Conservation (phyloP, 257 asterid genomes). For the Solanum sparsipilum region DNA sequence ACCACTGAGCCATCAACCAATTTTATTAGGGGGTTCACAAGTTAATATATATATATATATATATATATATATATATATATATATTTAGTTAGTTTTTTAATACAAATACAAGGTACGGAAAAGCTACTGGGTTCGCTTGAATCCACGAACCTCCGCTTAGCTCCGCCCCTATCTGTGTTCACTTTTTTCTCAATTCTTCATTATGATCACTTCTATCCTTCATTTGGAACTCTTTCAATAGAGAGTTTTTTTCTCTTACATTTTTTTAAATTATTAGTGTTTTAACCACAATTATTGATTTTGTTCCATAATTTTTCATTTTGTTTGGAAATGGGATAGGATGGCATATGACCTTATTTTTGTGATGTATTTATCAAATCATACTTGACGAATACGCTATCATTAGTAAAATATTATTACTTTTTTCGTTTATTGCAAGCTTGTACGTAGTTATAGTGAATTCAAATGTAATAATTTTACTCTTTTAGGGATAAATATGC, state of each 20-base stretch:
- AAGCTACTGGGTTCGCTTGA: not conserved
- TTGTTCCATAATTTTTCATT: not conserved
- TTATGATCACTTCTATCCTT: not conserved
- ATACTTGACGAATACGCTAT: not conserved
- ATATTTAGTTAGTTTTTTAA: no score
- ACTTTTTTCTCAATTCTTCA: not conserved
- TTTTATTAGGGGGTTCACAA: no score
- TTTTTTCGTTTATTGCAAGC: not conserved
- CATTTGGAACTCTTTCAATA: not conserved
- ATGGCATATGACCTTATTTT: not conserved
- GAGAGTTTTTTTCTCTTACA: not conserved
- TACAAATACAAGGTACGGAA: not conserved
- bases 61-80: no score
- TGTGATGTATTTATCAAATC: not conserved
- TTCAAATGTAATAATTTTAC: not conserved
- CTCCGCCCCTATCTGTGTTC: not conserved
- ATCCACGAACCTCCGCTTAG: not conserved
- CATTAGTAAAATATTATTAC: not conserved
- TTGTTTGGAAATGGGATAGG: not conserved
- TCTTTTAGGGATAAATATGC: not conserved
- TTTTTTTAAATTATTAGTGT: not conserved
- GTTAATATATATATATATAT: no score
- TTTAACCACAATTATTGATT: not conserved
- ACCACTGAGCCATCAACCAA: no score
- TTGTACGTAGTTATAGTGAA: not conserved